phyloP scores from a whole-genome alignment of 805 yeast species.

The Yarrowia hollandica region DNA sequence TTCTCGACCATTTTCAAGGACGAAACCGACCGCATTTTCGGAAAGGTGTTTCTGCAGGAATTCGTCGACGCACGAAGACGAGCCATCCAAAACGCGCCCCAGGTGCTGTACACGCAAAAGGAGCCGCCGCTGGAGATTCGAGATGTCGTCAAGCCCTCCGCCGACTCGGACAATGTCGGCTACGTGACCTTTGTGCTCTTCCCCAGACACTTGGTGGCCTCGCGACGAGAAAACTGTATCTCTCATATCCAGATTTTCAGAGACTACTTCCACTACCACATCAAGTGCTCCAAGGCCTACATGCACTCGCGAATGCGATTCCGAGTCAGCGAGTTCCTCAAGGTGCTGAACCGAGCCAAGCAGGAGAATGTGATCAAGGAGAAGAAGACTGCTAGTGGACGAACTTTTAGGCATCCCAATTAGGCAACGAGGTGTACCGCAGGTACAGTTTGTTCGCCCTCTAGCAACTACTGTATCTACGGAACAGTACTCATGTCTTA shows the following conservation, averaged over 20 bases:
- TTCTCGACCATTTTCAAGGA: constrained; percentile 94
- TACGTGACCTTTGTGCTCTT: constrained; percentile 58
- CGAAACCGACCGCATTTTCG: constrained; percentile 78
- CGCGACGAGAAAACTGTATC: constrained; percentile 79
- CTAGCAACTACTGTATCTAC: too few species aligned
- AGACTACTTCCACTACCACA: constrained; percentile 97
- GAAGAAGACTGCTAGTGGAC: constrained; percentile 71
- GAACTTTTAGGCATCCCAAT: constrained; percentile 52
- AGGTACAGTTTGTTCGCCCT: too few species aligned
- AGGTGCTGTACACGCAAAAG: constrained; percentile 83
- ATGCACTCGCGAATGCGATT: constrained; percentile 98
- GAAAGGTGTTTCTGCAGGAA: constrained; percentile 51
- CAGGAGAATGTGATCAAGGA: constrained; percentile 85
- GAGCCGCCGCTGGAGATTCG: constrained; percentile 92
- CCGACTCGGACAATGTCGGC: constrained; percentile 49
- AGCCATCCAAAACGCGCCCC: constrained; percentile 97
- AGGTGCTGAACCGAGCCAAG: constrained; percentile 94
- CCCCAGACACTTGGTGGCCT: constrained; percentile 60
- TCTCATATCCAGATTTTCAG: constrained; percentile 90
- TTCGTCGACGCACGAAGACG: constrained; percentile 95
- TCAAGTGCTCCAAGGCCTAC: constrained; percentile 96
- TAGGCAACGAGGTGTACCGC: not conserved
- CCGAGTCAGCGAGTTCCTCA: constrained; percentile 89
- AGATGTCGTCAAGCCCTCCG: constrained; percentile 42
- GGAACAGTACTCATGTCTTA: too few species aligned